Evolutionary conservation across 352 stramenopile species (phyloP), one percentile per base, ranked within the genome.

Genomic region (Phytophthora tentaculata): DNA sequence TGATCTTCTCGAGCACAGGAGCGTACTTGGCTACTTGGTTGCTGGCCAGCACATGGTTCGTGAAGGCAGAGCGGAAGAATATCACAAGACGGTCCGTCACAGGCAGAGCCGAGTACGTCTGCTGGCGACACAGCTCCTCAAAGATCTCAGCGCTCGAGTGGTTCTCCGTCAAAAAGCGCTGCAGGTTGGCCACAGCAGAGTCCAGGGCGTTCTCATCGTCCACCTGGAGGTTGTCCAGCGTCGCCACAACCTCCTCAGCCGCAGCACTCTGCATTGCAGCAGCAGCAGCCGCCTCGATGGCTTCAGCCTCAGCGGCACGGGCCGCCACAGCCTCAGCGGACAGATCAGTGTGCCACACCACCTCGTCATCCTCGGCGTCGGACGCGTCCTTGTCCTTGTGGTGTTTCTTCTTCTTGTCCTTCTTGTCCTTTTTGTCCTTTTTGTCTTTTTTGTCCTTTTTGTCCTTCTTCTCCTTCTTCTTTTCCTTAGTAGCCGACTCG

Each of bases 71-170:
- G 60, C 84, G 89, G 77, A 98, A 90, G 59, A 98, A 97, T 64
- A 99, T 98, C 16, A 98, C 93, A 58, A 98, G 86, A 66, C 94
- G 96, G 64, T 98, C 94, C 51, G 95, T 94, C 51, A 96, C 90
- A 48, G 96, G 96, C 32, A 99, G 76, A 52, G 89, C 85, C 1
- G 80, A 78, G 67, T 92, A 86, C 62, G 97, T 98, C 79, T 98
- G 95, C 76, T 98, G 92, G 58, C 97, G 97, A 56, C 92, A 92
- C 3, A 98, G 76, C 41, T 97, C 85, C 26, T 98, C 96, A 17
- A 87, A 92, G 48, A 91, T 88, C 56, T 91, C 85, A 0, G 56
- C 24, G 37, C 80, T 72, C n/a, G 84, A 80, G 67, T 90, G 83
- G 43, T 35, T 80, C 19, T 73, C 59, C 8, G 54, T 26, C 52